Conservation (phyloP, 208 protist species). For the Crithidia expoeki region DNA sequence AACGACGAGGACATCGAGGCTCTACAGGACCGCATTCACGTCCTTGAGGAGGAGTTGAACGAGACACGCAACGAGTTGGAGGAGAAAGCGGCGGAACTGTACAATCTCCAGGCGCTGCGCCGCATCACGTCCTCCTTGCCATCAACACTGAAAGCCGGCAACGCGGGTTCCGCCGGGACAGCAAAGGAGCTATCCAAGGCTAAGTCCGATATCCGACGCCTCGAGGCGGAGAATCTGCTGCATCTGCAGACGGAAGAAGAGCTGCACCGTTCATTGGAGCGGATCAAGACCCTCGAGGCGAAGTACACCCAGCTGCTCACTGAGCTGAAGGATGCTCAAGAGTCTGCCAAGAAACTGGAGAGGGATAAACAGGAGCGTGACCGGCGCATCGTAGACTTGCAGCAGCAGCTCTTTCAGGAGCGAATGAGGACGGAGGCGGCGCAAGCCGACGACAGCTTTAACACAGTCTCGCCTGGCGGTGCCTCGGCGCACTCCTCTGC, state of each 20-base stretch:
- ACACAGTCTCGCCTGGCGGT: not conserved
- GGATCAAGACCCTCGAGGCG: constrained; percentile 22
- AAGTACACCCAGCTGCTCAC: constrained; percentile 20
- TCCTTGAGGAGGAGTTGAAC: constrained; percentile 48
- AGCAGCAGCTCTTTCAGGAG: constrained; percentile 28
- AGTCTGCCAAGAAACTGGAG: constrained; percentile 10
- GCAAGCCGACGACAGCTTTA: not conserved
- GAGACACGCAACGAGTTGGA: constrained; percentile 45
- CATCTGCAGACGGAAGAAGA: constrained; percentile 38
- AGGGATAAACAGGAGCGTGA: constrained; percentile 23
- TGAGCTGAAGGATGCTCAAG: constrained; percentile 22
- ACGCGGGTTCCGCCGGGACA: constrained; percentile 23
- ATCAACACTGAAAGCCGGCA: constrained; percentile 29
- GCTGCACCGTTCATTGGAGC: constrained; percentile 28
- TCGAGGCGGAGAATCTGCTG: constrained; percentile 42
- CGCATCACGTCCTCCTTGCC: not conserved
- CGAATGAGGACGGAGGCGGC: constrained; percentile 4
- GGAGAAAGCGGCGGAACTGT: constrained; percentile 39
- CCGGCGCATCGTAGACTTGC: constrained; percentile 24
- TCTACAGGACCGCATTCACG: constrained; percentile 45
- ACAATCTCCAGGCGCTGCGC: constrained; percentile 31
- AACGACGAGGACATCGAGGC: constrained; percentile 59
- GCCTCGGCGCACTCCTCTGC: constrained; percentile 10
- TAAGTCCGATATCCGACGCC: constrained; percentile 33
- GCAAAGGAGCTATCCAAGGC: constrained; percentile 45